Percentiles rank a stretch among this genome's conserved stretches.
Evolutionary conservation across 2,329 filamentous ascomycete species (phyloP).

Genomic region (Aaosphaeria arxii): DNA sequence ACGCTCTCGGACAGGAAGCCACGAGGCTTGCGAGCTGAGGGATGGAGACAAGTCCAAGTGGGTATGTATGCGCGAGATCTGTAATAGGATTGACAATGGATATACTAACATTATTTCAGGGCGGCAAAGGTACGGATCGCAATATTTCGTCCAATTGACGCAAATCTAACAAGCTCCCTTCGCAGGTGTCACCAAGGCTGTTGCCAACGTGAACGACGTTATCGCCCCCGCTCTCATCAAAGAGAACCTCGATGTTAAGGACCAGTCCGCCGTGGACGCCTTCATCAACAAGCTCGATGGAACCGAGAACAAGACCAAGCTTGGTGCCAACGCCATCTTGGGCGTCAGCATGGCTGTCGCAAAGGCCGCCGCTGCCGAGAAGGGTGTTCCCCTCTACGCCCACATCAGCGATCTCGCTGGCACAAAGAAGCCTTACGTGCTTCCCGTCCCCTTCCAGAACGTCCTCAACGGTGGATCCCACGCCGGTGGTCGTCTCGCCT

Average conservation of each 20-base stretch:
- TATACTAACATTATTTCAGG: too few relatives aligned
- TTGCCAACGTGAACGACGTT: slow-evolving; percentile 54
- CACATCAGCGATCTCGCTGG: slow-evolving; percentile 55
- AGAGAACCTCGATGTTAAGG: slow-evolving; percentile 53
- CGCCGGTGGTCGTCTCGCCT: slow-evolving; percentile 81
- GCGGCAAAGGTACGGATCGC: slow-evolving; percentile 46
- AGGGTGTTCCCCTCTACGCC: slow-evolving; percentile 55
- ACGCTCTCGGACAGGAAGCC: slow-evolving; percentile 34
- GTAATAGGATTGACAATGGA: too few relatives aligned
- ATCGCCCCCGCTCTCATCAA: slow-evolving; percentile 56
- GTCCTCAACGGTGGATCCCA: slow-evolving; percentile 75
- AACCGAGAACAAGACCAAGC: slow-evolving; percentile 57
- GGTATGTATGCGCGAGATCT: slow-evolving; percentile 12
- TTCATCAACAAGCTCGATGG: slow-evolving; percentile 56
- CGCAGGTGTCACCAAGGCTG: slow-evolving; percentile 52
- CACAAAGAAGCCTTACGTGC: slow-evolving; percentile 53
- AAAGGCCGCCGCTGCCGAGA: slow-evolving; percentile 54
- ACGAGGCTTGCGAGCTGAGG: slow-evolving; percentile 53
- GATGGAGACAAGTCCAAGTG: slow-evolving; percentile 54
- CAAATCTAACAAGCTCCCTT: slow-evolving; percentile 4
- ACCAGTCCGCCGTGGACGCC: slow-evolving; percentile 53
- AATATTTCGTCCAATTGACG: slow-evolving; percentile 1
- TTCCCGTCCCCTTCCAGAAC: slow-evolving; percentile 56
- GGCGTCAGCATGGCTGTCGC: slow-evolving; percentile 60
- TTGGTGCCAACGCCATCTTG: slow-evolving; percentile 60